These are phyloP conservation scores for Boletus subcaerulescens DNA, from an alignment of 768 basidiomycete genomes.

Conservation along the genomic window DNA sequence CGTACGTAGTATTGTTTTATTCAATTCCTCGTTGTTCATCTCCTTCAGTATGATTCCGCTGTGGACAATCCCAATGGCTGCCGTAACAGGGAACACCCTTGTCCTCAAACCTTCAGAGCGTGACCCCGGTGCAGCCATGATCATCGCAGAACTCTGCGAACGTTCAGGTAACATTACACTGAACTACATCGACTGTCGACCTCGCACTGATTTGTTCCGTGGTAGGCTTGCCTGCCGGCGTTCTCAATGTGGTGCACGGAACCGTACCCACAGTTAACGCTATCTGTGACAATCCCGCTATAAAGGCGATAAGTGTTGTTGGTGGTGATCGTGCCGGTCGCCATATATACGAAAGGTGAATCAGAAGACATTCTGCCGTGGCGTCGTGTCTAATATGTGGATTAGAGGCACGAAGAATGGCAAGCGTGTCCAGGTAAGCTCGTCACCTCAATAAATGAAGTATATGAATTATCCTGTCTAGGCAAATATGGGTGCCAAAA, in stretches of 20 bases:
- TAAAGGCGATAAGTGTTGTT: constrained; percentile 96
- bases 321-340: constrained; percentile 91
- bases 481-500: constrained; percentile 94
- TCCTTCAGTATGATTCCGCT: constrained; percentile 84
- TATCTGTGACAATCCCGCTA: constrained; percentile 87
- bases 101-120: constrained; percentile 95
- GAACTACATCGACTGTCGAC: background rate
- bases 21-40: background rate
- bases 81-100: constrained; percentile 89
- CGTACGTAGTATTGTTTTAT: constrained; percentile 43
- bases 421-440: constrained; percentile 76
- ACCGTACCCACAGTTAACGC: constrained; percentile 86
- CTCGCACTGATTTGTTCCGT: background rate
- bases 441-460: constrained; percentile 8
- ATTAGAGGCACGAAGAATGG: constrained; percentile 77
- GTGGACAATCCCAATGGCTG: constrained; percentile 91
- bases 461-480: constrained; percentile 22
- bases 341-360: constrained; percentile 86
- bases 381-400: constrained; percentile 3
- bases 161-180: constrained; percentile 53
- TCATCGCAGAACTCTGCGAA: constrained; percentile 92
- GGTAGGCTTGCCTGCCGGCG: constrained; percentile 76
- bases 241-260: constrained; percentile 91
- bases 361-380: background rate
- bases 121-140: constrained; percentile 96